Conservation (phyloP, 768 basidiomycete species). For the Naganishia onofrii region DNA sequence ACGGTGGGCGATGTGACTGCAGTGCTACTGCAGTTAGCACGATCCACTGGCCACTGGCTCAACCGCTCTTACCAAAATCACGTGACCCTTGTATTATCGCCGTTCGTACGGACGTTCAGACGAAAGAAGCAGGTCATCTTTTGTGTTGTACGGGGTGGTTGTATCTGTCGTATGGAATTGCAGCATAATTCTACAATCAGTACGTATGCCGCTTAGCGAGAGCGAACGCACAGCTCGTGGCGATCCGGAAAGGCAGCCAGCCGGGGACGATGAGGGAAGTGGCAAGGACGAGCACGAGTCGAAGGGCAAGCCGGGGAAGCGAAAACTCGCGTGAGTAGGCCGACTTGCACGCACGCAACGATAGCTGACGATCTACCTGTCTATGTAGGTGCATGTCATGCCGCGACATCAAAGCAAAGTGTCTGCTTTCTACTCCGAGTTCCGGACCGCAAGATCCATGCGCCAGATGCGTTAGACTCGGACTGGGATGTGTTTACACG, state of each 20-base stretch:
- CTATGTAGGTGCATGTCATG: slow-evolving; percentile 8
- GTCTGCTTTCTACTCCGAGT: slow-evolving; percentile 21
- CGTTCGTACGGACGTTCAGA: not conserved
- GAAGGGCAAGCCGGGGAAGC: slow-evolving; percentile 2
- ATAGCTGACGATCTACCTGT: not conserved
- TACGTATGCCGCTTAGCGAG: no score
- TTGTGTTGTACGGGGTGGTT: not conserved
- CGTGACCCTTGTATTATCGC: not conserved
- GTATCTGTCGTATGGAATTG: not conserved
- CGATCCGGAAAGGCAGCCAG: not conserved
- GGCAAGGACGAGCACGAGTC: not conserved
- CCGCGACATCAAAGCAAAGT: slow-evolving; percentile 16
- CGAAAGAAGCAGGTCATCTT: not conserved
- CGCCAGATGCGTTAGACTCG: slow-evolving; percentile 23
- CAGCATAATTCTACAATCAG: not conserved
- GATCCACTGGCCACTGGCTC: no score
- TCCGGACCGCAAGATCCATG: slow-evolving; percentile 31
- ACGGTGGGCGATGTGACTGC: no score
- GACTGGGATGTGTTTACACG: slow-evolving; percentile 28
- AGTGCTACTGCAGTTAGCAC: no score
- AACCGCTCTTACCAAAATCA: no score
- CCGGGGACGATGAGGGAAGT: not conserved
- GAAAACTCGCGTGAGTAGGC: slow-evolving; percentile 20
- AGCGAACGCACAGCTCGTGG: not conserved
- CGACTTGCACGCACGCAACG: no score